A percentile compares a stretch with the other conserved stretches of the same genome.
Evolutionary conservation across 2,329 filamentous ascomycete species (phyloP).

Genomic region (Colletotrichum liriopes): DNA sequence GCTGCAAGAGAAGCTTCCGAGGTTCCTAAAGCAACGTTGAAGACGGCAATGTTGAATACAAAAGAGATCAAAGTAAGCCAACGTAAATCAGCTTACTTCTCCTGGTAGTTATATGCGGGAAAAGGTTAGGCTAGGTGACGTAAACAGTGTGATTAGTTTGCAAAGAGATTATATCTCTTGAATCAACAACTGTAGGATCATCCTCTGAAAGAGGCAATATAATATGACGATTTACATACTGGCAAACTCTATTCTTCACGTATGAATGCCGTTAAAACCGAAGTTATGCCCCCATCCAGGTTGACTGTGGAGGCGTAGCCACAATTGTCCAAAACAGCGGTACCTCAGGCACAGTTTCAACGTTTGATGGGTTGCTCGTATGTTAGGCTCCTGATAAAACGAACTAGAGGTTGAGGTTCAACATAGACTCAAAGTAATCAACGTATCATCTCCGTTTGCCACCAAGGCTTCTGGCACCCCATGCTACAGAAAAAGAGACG

Average conservation of each 20-base stretch:
- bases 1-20: neutral
- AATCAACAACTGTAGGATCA: neutral
- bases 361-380: too few species aligned
- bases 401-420: too few species aligned
- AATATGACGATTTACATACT: neutral
- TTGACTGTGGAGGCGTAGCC: neutral
- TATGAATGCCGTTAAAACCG: neutral
- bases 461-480: neutral
- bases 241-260: neutral
- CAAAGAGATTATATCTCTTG: neutral
- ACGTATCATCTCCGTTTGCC: neutral
- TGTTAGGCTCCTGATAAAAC: too few species aligned
- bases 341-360: too few species aligned
- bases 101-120: neutral
- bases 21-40: too few species aligned
- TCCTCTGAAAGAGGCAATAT: neutral
- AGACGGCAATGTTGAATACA: neutral
- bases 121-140: neutral
- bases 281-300: neutral
- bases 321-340: neutral
- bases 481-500: neutral
- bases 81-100: neutral
- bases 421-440: neutral
- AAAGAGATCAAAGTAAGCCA: too few species aligned
- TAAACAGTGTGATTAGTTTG: neutral